phyloP scores from a whole-genome alignment of 164 flowering plant genomes.

The Magnolia sinica region DNA sequence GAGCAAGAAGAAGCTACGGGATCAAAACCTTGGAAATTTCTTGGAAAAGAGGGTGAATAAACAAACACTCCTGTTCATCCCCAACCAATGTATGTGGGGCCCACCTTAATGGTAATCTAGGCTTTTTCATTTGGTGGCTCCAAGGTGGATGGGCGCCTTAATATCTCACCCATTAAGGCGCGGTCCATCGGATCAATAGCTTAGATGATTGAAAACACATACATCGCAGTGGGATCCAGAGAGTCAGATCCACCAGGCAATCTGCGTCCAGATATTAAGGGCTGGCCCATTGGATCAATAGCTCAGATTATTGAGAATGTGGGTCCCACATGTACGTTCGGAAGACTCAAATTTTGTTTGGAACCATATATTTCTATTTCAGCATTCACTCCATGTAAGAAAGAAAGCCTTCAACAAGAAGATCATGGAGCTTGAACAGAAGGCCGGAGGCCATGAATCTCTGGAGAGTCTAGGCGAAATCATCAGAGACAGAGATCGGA shows the following conservation, averaged over 20 bases:
- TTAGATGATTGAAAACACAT: background rate
- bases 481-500: slow-evolving; percentile 49
- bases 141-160: background rate
- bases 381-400: slow-evolving; percentile 60
- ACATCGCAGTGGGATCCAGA: background rate
- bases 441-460: slow-evolving; percentile 40
- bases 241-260: background rate
- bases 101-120: background rate
- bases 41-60: slow-evolving; percentile 66
- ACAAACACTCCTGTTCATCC: background rate
- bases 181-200: no score
- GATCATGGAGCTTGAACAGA: slow-evolving; percentile 59
- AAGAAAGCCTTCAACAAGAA: slow-evolving; percentile 55
- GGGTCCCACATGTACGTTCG: background rate
- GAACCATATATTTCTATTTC: slow-evolving; percentile 10
- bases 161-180: background rate
- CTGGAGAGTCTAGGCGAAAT: slow-evolving; percentile 46
- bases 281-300: background rate
- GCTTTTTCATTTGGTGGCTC: background rate
- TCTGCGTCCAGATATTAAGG: background rate
- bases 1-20: slow-evolving; percentile 72
- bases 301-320: background rate
- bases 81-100: no score
- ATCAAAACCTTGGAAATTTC: slow-evolving; percentile 58
- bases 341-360: background rate